These are phyloP conservation scores for Citrullus amarus DNA, from an alignment of 306 rosid species.

Conservation along the genomic window DNA sequence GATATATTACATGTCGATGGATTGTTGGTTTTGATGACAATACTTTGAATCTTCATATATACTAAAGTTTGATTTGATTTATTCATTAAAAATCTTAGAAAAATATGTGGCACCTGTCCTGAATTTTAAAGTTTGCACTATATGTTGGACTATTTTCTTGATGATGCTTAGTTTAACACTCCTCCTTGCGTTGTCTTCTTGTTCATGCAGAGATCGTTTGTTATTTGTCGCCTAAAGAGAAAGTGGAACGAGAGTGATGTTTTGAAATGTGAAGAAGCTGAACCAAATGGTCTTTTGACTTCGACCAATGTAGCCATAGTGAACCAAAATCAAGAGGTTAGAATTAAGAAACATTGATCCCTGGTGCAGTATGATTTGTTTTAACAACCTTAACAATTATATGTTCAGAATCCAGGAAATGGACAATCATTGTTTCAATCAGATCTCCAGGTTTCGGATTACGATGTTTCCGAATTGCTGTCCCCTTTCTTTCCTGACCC, in stretches of 20 bases:
- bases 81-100: no score
- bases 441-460: background rate
- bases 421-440: background rate
- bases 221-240: slow-evolving; percentile 31
- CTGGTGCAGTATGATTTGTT: background rate
- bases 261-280: background rate
- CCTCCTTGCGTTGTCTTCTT: background rate
- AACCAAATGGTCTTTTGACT: slow-evolving; percentile 11
- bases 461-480: background rate
- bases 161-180: background rate
- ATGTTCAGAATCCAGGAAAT: background rate
- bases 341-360: slow-evolving; percentile 12
- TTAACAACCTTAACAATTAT: background rate
- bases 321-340: slow-evolving; percentile 21
- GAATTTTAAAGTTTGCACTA: background rate
- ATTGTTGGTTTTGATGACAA: no score
- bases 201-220: slow-evolving; percentile 35
- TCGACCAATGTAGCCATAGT: background rate
- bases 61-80: no score
- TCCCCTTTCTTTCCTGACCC: background rate
- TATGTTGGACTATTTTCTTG: background rate
- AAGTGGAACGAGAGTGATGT: slow-evolving; percentile 5
- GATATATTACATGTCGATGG: no score
- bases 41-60: no score
- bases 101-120: background rate